phyloP scores from a whole-genome alignment of 352 stramenopile genomes.

The Albugo laibachii region DNA sequence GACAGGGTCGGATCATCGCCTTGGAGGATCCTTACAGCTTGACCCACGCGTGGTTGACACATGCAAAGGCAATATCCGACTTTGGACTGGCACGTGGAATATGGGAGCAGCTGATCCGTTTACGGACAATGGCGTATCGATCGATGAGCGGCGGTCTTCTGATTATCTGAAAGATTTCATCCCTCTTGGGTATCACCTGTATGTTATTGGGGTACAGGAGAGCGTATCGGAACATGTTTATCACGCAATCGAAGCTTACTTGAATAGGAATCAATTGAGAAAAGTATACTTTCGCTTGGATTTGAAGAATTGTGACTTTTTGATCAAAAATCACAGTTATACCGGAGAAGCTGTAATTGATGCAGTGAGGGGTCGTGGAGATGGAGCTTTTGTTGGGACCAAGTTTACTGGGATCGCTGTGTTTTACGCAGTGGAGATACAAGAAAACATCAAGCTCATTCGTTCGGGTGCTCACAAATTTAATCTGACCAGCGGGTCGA shows the following conservation, averaged over 20 bases:
- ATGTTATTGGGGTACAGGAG: slow-evolving; percentile 71
- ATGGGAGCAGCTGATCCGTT: slow-evolving; percentile 69
- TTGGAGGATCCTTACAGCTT: too few relatives aligned
- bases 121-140: slow-evolving; percentile 39
- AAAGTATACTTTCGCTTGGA: slow-evolving; percentile 48
- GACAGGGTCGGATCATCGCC: too few relatives aligned
- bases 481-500: slow-evolving; percentile 55
- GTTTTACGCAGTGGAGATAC: slow-evolving; percentile 34
- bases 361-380: slow-evolving; percentile 51
- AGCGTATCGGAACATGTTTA: slow-evolving; percentile 73
- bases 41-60: too few relatives aligned
- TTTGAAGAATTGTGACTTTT: slow-evolving; percentile 51
- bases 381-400: slow-evolving; percentile 62
- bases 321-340: slow-evolving; percentile 45
- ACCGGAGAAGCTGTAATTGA: slow-evolving; percentile 48
- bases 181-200: slow-evolving; percentile 68
- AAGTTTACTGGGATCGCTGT: slow-evolving; percentile 75
- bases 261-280: slow-evolving; percentile 45
- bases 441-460: slow-evolving; percentile 50
- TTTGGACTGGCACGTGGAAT: slow-evolving; percentile 80
- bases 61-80: slow-evolving; percentile 19
- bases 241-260: slow-evolving; percentile 50
- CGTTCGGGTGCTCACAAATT: slow-evolving; percentile 64
- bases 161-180: slow-evolving; percentile 58
- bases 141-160: slow-evolving; percentile 48